A percentile compares a stretch with the other conserved stretches of the same genome.
Conservation (phyloP, 2,329 filamentous ascomycete species). For the Aureobasidium leucospermi region DNA sequence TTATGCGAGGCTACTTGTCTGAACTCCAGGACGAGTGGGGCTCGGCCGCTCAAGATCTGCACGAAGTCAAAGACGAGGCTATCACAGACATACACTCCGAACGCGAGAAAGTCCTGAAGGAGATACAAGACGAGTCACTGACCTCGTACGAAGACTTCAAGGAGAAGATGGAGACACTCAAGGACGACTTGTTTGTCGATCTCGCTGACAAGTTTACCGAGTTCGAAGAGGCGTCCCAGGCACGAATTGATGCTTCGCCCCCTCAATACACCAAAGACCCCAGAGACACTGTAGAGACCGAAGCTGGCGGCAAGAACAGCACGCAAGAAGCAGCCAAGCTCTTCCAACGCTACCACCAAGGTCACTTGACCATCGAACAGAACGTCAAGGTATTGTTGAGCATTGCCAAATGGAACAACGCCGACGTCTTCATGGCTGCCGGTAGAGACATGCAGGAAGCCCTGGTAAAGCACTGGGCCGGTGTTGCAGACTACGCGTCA, state of each 20-base stretch:
- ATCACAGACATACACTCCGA: neutral
- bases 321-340: neutral
- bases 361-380: neutral
- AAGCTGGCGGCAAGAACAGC: neutral
- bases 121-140: neutral
- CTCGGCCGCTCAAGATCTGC: neutral
- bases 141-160: neutral
- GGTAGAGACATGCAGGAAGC: neutral
- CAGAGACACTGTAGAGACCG: no score
- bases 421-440: neutral
- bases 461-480: neutral
- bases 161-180: no score
- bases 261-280: neutral
- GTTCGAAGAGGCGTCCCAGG: neutral
- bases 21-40: neutral
- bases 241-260: neutral
- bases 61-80: neutral
- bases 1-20: neutral
- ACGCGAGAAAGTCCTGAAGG: no score
- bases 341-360: neutral
- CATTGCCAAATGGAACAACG: neutral
- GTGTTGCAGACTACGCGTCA: neutral
- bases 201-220: neutral
- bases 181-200: no score
- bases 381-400: neutral